Conservation (phyloP, 2,329 filamentous ascomycete species). For the Tolypocladium ovalisporum region DNA sequence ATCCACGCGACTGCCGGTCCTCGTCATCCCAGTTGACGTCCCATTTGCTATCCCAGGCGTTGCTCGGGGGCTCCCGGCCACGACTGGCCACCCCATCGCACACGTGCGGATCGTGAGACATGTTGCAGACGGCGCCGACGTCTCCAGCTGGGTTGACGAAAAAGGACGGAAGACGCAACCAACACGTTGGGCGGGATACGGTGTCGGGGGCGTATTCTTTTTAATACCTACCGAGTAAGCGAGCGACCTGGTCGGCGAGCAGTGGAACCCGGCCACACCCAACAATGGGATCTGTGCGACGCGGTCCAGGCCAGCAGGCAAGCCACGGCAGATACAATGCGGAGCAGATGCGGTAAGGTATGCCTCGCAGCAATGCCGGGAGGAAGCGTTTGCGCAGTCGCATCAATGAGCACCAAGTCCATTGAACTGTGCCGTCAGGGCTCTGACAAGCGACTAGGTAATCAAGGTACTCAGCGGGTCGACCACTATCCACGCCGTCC, state of each 20-base stretch:
- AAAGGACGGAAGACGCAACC: background rate
- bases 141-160: background rate
- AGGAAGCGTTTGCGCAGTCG: background rate
- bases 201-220: background rate
- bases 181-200: background rate
- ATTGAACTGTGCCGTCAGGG: background rate
- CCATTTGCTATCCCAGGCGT: background rate
- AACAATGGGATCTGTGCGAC: background rate
- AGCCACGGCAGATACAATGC: background rate
- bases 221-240: background rate
- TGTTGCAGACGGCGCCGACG: constrained; percentile 1
- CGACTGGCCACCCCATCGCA: background rate
- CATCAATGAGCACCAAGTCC: background rate
- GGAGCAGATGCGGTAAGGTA: background rate
- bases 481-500: background rate
- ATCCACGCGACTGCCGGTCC: constrained; percentile 17
- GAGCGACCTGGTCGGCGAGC: background rate
- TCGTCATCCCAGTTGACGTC: constrained; percentile 8
- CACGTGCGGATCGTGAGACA: constrained; percentile 4
- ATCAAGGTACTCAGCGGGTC: background rate
- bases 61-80: background rate
- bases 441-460: too few species aligned
- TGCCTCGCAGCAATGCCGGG: background rate
- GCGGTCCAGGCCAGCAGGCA: background rate
- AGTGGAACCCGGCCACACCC: constrained; percentile 3